Conservation (phyloP, 768 basidiomycete species). For the Sarcomyxa edulis region DNA sequence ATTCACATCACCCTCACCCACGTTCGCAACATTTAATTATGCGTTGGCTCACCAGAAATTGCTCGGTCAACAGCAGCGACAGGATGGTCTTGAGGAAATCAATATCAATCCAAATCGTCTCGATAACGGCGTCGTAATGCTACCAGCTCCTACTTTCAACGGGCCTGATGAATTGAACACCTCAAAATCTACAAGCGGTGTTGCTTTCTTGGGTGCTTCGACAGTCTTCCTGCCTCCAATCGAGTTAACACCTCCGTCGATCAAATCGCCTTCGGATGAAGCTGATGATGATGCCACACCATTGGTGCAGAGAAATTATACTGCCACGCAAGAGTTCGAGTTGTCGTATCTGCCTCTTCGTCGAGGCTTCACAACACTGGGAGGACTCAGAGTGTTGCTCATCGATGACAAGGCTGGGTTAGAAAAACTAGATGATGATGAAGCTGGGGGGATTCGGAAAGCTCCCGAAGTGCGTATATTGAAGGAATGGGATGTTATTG, state of each 20-base stretch:
- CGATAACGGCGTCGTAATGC: slow-evolving; percentile 11
- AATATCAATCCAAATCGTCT: slow-evolving; percentile 6
- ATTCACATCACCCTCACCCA: slow-evolving; percentile 43
- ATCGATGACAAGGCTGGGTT: slow-evolving; percentile 43
- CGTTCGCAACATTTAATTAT: slow-evolving; percentile 42
- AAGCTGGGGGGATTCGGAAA: slow-evolving; percentile 17
- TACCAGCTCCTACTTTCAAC: slow-evolving; percentile 8
- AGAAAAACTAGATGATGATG: slow-evolving; percentile 13
- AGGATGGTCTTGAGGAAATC: slow-evolving; percentile 13
- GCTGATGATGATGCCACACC: slow-evolving; percentile 12
- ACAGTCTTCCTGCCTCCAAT: slow-evolving; percentile 39
- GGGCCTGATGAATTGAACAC: neutral
- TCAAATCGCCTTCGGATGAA: slow-evolving; percentile 3
- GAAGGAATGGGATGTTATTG: slow-evolving; percentile 69
- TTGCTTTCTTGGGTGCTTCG: slow-evolving; percentile 48
- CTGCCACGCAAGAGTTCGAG: slow-evolving; percentile 53
- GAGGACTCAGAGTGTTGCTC: slow-evolving; percentile 68
- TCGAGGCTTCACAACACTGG: slow-evolving; percentile 57
- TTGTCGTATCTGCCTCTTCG: slow-evolving; percentile 54
- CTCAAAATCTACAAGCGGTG: slow-evolving; percentile 14
- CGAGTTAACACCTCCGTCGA: slow-evolving; percentile 24
- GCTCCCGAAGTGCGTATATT: slow-evolving; percentile 33
- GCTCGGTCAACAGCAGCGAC: slow-evolving; percentile 35
- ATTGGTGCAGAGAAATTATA: slow-evolving; percentile 22
- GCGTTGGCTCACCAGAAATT: slow-evolving; percentile 47